Evolutionary conservation across 1,284 basidiomycete species (phyloP), one percentile per base, ranked within the genome.

Genomic region (Quambalaria eucalypti): DNA sequence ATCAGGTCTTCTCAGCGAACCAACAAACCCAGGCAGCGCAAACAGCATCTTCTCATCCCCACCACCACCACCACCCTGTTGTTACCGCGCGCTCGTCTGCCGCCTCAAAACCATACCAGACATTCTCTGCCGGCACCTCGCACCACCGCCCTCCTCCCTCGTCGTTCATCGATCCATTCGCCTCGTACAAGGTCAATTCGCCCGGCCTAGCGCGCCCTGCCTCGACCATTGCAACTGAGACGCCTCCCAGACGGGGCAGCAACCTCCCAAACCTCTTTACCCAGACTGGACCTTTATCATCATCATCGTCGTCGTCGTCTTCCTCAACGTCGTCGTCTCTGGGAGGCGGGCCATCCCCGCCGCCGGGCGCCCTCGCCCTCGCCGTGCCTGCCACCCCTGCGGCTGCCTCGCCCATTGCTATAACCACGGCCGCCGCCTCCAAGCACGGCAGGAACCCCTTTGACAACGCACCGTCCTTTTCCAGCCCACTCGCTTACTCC

Each of bases 401-500:
- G n/a, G n/a, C n/a, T n/a, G n/a, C n/a, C n/a, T n/a, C n/a, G n/a
- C 26, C 48, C 16, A 21, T 14, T 12, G n/a, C n/a, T n/a, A n/a
- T n/a, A n/a, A 26, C 33, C 6, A 54, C 29, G 40, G 38, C 46
- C 28, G 39, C 55, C n/a, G 56, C 48, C 4, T n/a, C 44, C 28
- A 49, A 51, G 28, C 42, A 46, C 9, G 23, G 46, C 26, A 19
- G 48, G 29, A 50, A 36, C 33, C 49, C 52, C 2, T 61, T 56
- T 39, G 56, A 58, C 58, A 68, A 51, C 19, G 57, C 65, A 14
- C 71, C 71, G 1, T 72, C 69, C 47, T 73, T 72, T 28, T 72
- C 70, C 16, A 74, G 71, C 33, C 71, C 71, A 28, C 65, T 74
- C 38, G 71, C 71, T 7, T 63, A 69, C 42, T 65, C 68, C 10